Evolutionary conservation across 495 filamentous ascomycete species (phyloP).

Genomic region (Penicillium lividum): DNA sequence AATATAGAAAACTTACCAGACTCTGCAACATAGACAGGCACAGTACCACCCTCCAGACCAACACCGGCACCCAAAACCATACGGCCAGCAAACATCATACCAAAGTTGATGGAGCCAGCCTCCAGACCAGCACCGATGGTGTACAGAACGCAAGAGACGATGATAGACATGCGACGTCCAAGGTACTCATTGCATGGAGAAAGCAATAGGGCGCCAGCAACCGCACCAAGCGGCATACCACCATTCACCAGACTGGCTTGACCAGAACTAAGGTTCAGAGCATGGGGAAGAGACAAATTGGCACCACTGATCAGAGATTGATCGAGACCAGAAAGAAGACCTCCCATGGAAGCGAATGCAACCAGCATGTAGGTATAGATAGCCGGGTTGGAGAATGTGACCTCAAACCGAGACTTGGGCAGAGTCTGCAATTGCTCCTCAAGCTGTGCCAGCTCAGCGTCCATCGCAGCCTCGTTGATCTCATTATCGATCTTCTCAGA

Average conservation of each 20-base stretch:
- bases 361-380: conserved; percentile 60
- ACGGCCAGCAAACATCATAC: conserved; percentile 61
- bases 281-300: conserved; percentile 56
- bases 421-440: conserved; percentile 32
- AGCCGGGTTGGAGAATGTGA: conserved; percentile 39
- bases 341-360: conserved; percentile 64
- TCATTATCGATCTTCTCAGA: conserved; percentile 26
- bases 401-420: conserved; percentile 32
- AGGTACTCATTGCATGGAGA: conserved; percentile 59
- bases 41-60: conserved; percentile 61
- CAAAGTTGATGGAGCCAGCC: conserved; percentile 59
- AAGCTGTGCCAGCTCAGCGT: conserved; percentile 36
- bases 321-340: conserved; percentile 61
- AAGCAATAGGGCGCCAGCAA: conserved; percentile 59
- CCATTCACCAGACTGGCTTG: conserved; percentile 57
- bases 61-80: conserved; percentile 62
- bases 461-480: conserved; percentile 39
- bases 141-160: conserved; percentile 58
- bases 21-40: conserved; percentile 57
- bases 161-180: conserved; percentile 60
- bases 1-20: conserved; percentile 33
- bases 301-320: conserved; percentile 62
- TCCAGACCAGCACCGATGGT: conserved; percentile 60
- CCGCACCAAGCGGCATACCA: conserved; percentile 61
- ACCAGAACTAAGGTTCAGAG: conserved; percentile 41